These are phyloP conservation scores for Avena atlantica DNA, from an alignment of 176 grass and related monocot species.

Conservation along the genomic window DNA sequence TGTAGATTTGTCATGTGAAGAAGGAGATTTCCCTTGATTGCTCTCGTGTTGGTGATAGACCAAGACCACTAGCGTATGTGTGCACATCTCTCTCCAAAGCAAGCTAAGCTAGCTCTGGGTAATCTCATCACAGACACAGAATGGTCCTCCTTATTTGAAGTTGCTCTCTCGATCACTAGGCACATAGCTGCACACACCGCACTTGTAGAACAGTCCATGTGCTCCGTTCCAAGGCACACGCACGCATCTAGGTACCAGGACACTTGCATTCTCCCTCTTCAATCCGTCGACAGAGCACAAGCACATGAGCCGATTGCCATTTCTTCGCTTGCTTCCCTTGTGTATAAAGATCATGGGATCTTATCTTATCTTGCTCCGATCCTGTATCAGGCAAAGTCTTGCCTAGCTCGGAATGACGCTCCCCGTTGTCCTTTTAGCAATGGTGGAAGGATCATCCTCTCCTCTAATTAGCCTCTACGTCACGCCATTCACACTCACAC, in stretches of 20 bases:
- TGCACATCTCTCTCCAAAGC: slow-evolving; percentile 13
- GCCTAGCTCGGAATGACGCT: no score
- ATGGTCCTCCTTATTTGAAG: neutral
- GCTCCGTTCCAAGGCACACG: no score
- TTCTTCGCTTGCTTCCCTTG: neutral
- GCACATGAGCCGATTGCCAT: neutral
- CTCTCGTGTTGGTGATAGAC: slow-evolving; percentile 31
- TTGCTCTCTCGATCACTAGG: neutral
- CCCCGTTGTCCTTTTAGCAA: no score
- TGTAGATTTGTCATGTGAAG: slow-evolving; percentile 73
- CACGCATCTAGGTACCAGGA: no score
- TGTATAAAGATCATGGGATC: neutral
- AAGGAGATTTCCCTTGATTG: slow-evolving; percentile 45
- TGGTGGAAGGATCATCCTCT: no score
- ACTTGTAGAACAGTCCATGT: neutral
- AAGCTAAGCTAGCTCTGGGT: slow-evolving; percentile 5
- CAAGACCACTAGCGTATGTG: neutral
- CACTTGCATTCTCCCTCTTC: no score
- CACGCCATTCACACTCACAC: no score
- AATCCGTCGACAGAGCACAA: no score
- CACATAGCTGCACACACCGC: neutral
- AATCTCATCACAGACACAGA: neutral
- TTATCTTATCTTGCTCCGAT: neutral
- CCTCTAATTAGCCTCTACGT: no score
- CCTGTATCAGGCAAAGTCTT: neutral